A percentile compares a stretch with the other conserved stretches of the same genome.
Conservation (phyloP, 1,284 basidiomycete genomes). For the Tilletia walkeri region DNA sequence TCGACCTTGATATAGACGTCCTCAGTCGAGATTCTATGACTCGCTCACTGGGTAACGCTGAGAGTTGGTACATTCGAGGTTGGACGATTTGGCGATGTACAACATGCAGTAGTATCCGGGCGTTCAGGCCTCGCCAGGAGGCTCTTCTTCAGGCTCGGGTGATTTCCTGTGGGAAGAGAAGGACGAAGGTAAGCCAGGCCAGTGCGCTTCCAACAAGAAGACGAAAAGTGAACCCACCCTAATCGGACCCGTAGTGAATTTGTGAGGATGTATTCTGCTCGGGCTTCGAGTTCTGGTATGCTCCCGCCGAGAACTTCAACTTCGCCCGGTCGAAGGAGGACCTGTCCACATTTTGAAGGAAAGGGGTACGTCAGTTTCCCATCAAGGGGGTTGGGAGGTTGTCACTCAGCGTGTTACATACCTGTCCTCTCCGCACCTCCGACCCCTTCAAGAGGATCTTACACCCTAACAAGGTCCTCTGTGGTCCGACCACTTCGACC, state of each 20-base stretch:
- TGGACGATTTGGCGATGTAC: too few species aligned
- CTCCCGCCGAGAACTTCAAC: slow-evolving; percentile 6
- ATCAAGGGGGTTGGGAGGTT: too few species aligned
- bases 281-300: slow-evolving; percentile 9
- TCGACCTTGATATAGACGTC: too few species aligned
- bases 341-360: not conserved
- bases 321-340: slow-evolving; percentile 8
- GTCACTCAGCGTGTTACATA: not conserved
- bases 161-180: not conserved
- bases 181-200: not conserved
- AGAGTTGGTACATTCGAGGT: too few species aligned
- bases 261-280: not conserved
- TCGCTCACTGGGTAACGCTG: too few species aligned
- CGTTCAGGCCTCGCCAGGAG: too few species aligned
- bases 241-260: not conserved
- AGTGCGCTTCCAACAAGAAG: not conserved
- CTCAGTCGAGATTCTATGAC: too few species aligned
- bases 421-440: slow-evolving; percentile 1
- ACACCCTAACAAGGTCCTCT: slow-evolving; percentile 4
- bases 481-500: too few species aligned
- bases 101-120: too few species aligned
- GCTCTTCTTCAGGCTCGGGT: not conserved
- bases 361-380: too few species aligned
- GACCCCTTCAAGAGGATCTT: slow-evolving; percentile 1
- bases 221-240: not conserved